These are phyloP conservation scores for Actinomucor elegans DNA, from an alignment of 371 early-diverging fungal species.

Conservation along the genomic window DNA sequence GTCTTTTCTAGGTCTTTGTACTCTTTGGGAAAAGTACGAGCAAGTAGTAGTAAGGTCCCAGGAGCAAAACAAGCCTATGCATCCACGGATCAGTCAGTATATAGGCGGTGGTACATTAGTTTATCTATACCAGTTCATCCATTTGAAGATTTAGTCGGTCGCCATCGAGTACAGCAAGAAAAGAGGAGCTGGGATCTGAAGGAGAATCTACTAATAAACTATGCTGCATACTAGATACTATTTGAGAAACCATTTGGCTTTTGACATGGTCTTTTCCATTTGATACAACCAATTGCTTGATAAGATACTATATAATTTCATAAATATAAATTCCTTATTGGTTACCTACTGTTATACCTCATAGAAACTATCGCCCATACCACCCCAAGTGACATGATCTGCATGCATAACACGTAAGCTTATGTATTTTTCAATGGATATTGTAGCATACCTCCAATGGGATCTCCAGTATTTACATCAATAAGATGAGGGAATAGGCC, in stretches of 20 bases:
- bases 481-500: constrained; percentile 71
- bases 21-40: constrained; percentile 27
- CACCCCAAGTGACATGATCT: constrained; percentile 46
- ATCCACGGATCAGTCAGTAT: not conserved
- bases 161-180: constrained; percentile 24
- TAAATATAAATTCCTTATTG: too few relatives aligned
- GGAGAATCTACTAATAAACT: constrained; percentile 27
- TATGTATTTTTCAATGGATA: not conserved
- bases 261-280: constrained; percentile 43
- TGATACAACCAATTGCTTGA: constrained; percentile 66
- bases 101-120: not conserved
- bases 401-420: not conserved
- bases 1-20: constrained; percentile 21
- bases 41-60: constrained; percentile 31
- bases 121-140: constrained; percentile 39
- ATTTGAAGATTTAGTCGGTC: constrained; percentile 21
- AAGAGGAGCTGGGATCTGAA: constrained; percentile 16
- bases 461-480: constrained; percentile 51
- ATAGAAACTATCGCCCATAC: constrained; percentile 59
- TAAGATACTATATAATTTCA: constrained; percentile 40
- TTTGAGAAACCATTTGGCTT: constrained; percentile 42
- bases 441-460: constrained; percentile 32
- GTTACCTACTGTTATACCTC: constrained; percentile 40
- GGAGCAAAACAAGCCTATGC: constrained; percentile 44
- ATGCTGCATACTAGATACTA: constrained; percentile 24